Percentiles rank a stretch among this genome's conserved stretches.
These are phyloP conservation scores for Aspergillus ochraceus DNA, from an alignment of 2,329 filamentous ascomycete genomes.

Conservation along the genomic window DNA sequence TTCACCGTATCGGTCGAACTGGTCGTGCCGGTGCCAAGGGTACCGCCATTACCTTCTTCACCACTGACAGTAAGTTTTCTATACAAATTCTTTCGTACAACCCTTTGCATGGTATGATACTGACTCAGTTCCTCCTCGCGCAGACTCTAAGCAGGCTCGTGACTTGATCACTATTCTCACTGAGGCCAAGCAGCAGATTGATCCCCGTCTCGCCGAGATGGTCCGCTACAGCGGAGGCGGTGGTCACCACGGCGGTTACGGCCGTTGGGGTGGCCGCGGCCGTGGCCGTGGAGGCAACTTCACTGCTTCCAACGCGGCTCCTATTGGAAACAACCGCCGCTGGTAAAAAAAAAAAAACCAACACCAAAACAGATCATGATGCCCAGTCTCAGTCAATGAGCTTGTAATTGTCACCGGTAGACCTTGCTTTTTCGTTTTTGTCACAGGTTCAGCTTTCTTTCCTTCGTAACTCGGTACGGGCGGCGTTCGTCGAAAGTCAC, in stretches of 20 bases:
- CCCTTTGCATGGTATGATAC: background rate
- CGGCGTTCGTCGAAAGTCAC: constrained; percentile 39
- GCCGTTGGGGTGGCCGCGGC: constrained; percentile 61
- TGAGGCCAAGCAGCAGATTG: constrained; percentile 97
- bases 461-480: constrained; percentile 38
- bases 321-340: constrained; percentile 56
- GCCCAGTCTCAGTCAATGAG: constrained; percentile 23
- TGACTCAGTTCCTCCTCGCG: constrained; percentile 17
- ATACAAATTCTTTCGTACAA: no score
- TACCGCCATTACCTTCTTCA: constrained; percentile 98
- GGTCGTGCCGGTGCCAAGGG: constrained; percentile 79
- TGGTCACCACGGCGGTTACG: constrained; percentile 61
- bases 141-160: constrained; percentile 91
- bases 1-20: constrained; percentile 69
- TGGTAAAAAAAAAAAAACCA: constrained; percentile 51
- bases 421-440: constrained; percentile 23
- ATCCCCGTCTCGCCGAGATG: constrained; percentile 95
- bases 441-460: constrained; percentile 19
- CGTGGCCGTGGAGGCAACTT: constrained; percentile 55
- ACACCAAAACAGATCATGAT: constrained; percentile 13
- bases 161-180: constrained; percentile 89
- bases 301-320: constrained; percentile 60
- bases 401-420: constrained; percentile 33
- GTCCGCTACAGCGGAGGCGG: constrained; percentile 85
- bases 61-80: constrained; percentile 89